Conservation (phyloP, 768 basidiomycete genomes). For the Russula virescens region DNA sequence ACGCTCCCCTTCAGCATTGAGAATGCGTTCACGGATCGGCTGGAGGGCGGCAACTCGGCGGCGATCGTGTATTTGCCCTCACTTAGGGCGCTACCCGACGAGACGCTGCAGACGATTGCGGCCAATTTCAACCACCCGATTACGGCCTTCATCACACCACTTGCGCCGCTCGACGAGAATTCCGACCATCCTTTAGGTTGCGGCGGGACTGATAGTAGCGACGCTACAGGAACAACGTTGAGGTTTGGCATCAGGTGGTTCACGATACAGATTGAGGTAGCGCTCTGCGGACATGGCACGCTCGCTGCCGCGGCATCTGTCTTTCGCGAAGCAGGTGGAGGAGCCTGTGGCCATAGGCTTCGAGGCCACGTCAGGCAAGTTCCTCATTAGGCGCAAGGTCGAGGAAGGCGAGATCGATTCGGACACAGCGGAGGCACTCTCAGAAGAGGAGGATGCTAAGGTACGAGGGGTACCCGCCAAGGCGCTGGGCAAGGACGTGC, state of each 20-base stretch:
- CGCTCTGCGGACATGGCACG: constrained; percentile 34
- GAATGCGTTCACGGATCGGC: constrained; percentile 32
- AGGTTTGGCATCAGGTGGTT: constrained; percentile 30
- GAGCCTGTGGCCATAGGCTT: neutral
- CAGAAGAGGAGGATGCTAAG: constrained; percentile 5
- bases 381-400: constrained; percentile 9
- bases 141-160: constrained; percentile 23
- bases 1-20: constrained; percentile 26
- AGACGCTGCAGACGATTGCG: constrained; percentile 23
- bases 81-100: constrained; percentile 13
- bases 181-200: too few relatives aligned
- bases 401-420: constrained; percentile 14
- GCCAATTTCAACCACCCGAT: constrained; percentile 27
- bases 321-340: neutral
- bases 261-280: constrained; percentile 26
- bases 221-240: neutral
- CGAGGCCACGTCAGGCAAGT: constrained; percentile 6
- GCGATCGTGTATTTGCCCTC: constrained; percentile 29
- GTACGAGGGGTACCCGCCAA: constrained; percentile 9
- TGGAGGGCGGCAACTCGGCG: constrained; percentile 32
- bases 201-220: neutral
- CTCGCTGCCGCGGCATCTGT: constrained; percentile 27
- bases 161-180: neutral
- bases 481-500: constrained; percentile 12
- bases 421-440: neutral